Percentiles rank a stretch among this genome's conserved stretches.
phyloP scores from a whole-genome alignment of 768 basidiomycete species.

The Russula dissimulans region DNA sequence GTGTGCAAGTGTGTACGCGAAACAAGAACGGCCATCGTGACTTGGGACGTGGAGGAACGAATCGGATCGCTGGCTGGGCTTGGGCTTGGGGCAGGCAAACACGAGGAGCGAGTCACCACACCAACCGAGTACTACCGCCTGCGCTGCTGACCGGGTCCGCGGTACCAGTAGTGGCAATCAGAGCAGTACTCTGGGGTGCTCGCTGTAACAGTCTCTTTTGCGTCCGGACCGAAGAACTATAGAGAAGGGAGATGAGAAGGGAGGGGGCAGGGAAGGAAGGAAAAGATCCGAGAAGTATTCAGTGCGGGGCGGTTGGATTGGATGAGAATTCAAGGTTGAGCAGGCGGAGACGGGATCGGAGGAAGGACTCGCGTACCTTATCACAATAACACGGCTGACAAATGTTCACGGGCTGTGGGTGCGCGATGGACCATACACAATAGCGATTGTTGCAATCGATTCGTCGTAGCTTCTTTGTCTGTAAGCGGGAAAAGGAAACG shows the following conservation, averaged over 20 bases:
- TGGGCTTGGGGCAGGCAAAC: neutral
- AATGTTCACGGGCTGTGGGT: conserved; percentile 26
- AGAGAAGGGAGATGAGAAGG: neutral
- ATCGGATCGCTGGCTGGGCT: neutral
- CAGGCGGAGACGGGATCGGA: conserved; percentile 5
- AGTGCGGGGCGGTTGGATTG: conserved; percentile 1
- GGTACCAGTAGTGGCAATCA: conserved; percentile 27
- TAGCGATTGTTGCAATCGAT: conserved; percentile 44
- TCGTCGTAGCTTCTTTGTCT: conserved; percentile 45
- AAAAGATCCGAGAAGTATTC: conserved; percentile 2
- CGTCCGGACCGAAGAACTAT: conserved; percentile 70
- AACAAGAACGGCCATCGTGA: neutral
- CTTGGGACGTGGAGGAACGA: neutral
- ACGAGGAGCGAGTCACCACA: neutral
- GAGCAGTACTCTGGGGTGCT: conserved; percentile 36
- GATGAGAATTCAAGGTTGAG: neutral
- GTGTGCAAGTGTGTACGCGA: neutral
- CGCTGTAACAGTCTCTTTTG: conserved; percentile 47
- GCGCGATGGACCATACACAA: conserved; percentile 34
- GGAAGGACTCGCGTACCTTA: conserved; percentile 26
- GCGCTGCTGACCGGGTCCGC: conserved; percentile 19
- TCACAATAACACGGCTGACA: conserved; percentile 39
- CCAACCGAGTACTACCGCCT: conserved; percentile 4
- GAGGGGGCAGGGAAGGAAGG: neutral
- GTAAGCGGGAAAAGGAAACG: conserved; percentile 14